phyloP scores from a whole-genome alignment of 176 grass and related monocot genomes.

The Luzula sylvatica region DNA sequence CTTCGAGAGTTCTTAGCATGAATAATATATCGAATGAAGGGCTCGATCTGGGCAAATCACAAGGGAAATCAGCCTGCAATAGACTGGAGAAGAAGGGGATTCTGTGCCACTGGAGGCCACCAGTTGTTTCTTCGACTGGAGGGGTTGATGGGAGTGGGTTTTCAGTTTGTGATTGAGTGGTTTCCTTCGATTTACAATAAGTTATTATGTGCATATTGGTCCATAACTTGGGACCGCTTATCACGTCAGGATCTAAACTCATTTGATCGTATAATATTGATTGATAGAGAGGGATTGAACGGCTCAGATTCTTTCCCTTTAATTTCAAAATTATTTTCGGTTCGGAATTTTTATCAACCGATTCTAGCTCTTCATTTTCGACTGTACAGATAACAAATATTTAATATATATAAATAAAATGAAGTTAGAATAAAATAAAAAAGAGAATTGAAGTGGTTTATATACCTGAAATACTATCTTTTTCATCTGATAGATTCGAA shows the following conservation, averaged over 20 bases:
- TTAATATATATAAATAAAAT: background rate
- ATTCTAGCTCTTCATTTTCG: conserved; percentile 18
- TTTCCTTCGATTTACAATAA: conserved; percentile 41
- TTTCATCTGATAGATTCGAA: conserved; percentile 33
- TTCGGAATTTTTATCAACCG: conserved; percentile 15
- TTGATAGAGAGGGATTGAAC: conserved; percentile 73
- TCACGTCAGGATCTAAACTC: conserved; percentile 61
- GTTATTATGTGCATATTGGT: conserved; percentile 48
- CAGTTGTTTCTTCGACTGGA: conserved; percentile 22
- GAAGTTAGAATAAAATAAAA: background rate
- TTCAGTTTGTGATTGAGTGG: conserved; percentile 14
- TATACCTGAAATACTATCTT: background rate
- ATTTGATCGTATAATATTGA: conserved; percentile 72
- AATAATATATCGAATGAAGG: conserved; percentile 77
- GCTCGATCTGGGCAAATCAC: conserved; percentile 60
- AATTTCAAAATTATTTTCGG: conserved; percentile 59
- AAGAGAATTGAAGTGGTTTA: background rate
- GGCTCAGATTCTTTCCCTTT: conserved; percentile 66
- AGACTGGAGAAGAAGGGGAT: conserved; percentile 64
- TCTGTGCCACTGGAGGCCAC: conserved; percentile 40
- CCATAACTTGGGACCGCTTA: conserved; percentile 82
- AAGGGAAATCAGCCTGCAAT: conserved; percentile 59
- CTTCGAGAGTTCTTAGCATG: conserved; percentile 80
- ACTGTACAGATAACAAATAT: conserved; percentile 22
- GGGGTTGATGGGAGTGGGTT: conserved; percentile 19